These are phyloP conservation scores for Linnemannia exigua DNA, from an alignment of 192 early-diverging fungal genomes.

Conservation along the genomic window DNA sequence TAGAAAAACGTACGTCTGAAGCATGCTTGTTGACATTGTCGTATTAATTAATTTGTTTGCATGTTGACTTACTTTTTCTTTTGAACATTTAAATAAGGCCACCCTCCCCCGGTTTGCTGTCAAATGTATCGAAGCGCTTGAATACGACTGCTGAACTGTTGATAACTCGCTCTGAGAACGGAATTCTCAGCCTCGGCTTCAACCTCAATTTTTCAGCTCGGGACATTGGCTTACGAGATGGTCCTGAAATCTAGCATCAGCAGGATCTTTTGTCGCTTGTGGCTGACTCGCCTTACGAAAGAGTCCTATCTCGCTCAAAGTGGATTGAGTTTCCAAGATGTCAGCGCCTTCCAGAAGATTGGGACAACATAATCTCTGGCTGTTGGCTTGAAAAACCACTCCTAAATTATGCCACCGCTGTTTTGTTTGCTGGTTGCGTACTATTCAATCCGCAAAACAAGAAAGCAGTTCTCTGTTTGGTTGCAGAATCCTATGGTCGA, in stretches of 20 bases:
- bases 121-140: neutral
- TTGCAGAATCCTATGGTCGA: slow-evolving; percentile 22
- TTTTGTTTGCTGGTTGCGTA: slow-evolving; percentile 8
- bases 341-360: slow-evolving; percentile 13
- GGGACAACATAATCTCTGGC: slow-evolving; percentile 28
- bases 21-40: neutral
- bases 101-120: slow-evolving; percentile 2
- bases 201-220: neutral
- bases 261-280: slow-evolving; percentile 15
- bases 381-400: slow-evolving; percentile 23
- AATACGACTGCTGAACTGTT: neutral
- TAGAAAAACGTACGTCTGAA: neutral
- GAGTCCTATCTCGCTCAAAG: slow-evolving; percentile 7
- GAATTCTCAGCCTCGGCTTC: slow-evolving; percentile 1
- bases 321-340: slow-evolving; percentile 29
- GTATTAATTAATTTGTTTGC: too few relatives aligned
- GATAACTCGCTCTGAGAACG: slow-evolving; percentile 1
- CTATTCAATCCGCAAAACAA: slow-evolving; percentile 12
- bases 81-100: neutral
- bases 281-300: slow-evolving; percentile 10
- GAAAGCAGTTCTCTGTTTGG: slow-evolving; percentile 8
- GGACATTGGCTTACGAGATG: slow-evolving; percentile 16
- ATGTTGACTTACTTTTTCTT: neutral
- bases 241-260: neutral
- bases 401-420: slow-evolving; percentile 18